Base-by-base conservation (phyloP, 129 eudicot genomes). In the Chrysanthemum lavandulifolium region DNA sequence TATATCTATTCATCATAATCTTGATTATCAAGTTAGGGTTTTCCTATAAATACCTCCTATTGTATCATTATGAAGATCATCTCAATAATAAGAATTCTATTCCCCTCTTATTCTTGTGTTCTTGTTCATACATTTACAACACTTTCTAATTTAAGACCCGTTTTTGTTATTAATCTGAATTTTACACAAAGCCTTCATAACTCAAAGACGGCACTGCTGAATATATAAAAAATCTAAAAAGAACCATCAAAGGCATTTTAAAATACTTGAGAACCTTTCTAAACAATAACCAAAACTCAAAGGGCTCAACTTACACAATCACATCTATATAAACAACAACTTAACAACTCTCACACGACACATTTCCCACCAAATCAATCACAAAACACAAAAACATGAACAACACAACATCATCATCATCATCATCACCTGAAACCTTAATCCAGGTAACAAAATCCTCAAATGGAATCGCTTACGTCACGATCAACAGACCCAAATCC, bases 401-500 rank as follows among this genome's bases (percentile, higher is more conserved):
- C 3, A 65, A 23, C 2, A 31, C 36, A 31, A 31, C 36, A 31
- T 31, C 36, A 31, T 3, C 47, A 36, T 3, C 47, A 36, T 0
- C 40, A 4, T 48, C 84, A 14, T 27, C 82, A 74, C 82, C 86
- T 82, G 94, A 83, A 19, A 81, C 80, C 10, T 66, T 83, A 57
- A 89, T 92, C 66, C 69, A 73, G 31, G 92, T 87, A 1, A 76
- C 55, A 80, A 82, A 78, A 21, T 88, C 86, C 5, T 74, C 76
- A n/a, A 67, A 47, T 77, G 97, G 96, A 43, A 71, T 95, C 57
- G 97, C 86, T 1, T 67, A 79, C 78, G 70, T 91, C 43, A 85
- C 83, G 5, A 95, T 95, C 16, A 95, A 91, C 81, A 94, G 99
- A 0, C 97, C 99, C 2, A 86, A 84, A 59, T 88, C 91, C 6